These are phyloP conservation scores for Linanthus parryae DNA, from an alignment of 148 eudicot genomes.

Conservation along the genomic window DNA sequence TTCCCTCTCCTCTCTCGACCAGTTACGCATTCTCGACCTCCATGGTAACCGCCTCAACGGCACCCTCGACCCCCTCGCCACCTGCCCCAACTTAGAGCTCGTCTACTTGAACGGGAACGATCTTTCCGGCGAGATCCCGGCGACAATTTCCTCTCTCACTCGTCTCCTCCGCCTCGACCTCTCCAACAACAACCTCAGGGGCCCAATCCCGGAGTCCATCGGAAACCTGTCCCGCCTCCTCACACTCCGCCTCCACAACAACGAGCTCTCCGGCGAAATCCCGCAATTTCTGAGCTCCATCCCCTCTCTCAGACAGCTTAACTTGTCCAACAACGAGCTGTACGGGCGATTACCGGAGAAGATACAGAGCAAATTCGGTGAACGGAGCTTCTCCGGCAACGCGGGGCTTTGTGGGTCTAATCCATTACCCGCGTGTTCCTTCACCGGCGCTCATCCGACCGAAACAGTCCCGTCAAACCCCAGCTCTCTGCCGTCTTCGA, in stretches of 20 bases:
- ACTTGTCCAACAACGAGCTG: conserved; percentile 61
- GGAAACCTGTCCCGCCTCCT: conserved; percentile 40
- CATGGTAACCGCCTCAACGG: conserved; percentile 83
- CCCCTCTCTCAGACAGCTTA: conserved; percentile 33
- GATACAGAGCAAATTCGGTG: conserved; percentile 36
- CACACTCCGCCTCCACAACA: conserved; percentile 62
- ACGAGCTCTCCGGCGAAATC: conserved; percentile 57
- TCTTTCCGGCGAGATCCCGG: conserved; percentile 58
- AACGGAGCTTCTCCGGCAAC: conserved; percentile 61
- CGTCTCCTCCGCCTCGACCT: conserved; percentile 66
- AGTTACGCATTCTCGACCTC: conserved; percentile 80
- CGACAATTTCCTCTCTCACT: conserved; percentile 28
- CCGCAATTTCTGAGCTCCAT: conserved; percentile 37
- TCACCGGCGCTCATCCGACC: conserved; percentile 16
- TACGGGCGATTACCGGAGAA: conserved; percentile 39
- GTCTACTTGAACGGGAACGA: conserved; percentile 75
- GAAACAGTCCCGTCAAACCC: conserved; percentile 67
- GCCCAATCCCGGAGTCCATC: conserved; percentile 42
- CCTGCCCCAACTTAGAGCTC: conserved; percentile 50
- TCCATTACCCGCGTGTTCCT: conserved; percentile 50
- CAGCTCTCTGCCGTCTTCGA: conserved; percentile 30
- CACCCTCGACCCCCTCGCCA: conserved; percentile 36
- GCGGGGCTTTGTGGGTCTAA: conserved; percentile 54
- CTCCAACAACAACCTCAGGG: conserved; percentile 67
- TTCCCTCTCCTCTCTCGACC: conserved; percentile 59